Conservation (phyloP, 768 basidiomycete genomes). For the Chalciporus piperatus region DNA sequence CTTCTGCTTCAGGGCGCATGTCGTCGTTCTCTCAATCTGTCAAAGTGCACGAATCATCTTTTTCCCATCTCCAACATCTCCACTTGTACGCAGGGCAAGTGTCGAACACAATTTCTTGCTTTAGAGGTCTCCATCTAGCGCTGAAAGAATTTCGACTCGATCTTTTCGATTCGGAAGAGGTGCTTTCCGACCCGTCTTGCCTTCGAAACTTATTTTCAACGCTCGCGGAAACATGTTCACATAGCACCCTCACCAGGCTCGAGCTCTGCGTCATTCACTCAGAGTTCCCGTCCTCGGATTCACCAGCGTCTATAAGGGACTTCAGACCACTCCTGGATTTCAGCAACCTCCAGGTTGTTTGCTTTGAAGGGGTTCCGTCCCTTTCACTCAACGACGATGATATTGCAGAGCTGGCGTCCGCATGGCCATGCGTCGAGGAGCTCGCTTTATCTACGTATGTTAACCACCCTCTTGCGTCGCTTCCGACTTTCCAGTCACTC, state of each 20-base stretch:
- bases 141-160: slow-evolving; percentile 21
- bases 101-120: slow-evolving; percentile 7
- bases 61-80: slow-evolving; percentile 14
- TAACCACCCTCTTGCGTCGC: slow-evolving; percentile 7
- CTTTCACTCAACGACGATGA: slow-evolving; percentile 15
- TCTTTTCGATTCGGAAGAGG: slow-evolving; percentile 18
- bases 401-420: slow-evolving; percentile 12
- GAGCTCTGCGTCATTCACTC: slow-evolving; percentile 17
- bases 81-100: slow-evolving; percentile 19
- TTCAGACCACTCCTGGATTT: slow-evolving; percentile 15
- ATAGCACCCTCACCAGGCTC: slow-evolving; percentile 4
- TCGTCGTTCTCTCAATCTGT: slow-evolving; percentile 8
- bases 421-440: slow-evolving; percentile 22
- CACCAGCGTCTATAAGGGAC: slow-evolving; percentile 7
- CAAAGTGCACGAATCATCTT: not conserved
- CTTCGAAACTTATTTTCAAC: slow-evolving; percentile 12
- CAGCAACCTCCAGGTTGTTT: slow-evolving; percentile 8
- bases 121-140: slow-evolving; percentile 7
- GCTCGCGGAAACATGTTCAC: slow-evolving; percentile 13
- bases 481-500: slow-evolving; percentile 22
- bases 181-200: slow-evolving; percentile 1
- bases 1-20: slow-evolving; percentile 10
- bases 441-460: slow-evolving; percentile 20
- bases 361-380: slow-evolving; percentile 16
- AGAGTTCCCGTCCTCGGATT: not conserved